Conservation (phyloP, 129 eudicot species). For the Chrysanthemum seticuspe region DNA sequence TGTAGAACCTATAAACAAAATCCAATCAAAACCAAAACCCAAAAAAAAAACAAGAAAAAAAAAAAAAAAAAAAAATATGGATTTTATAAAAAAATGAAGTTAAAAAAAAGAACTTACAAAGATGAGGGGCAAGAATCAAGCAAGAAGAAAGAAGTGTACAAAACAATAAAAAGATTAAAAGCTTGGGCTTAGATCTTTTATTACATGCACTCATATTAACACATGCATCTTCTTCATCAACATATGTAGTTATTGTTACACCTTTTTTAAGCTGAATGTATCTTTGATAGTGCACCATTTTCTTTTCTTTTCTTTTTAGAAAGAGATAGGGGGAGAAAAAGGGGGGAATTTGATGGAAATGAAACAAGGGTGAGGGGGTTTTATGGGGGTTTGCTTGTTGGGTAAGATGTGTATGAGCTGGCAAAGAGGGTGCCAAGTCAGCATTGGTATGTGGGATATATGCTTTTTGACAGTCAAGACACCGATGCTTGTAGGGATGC, state of each 20-base stretch:
- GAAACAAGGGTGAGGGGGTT: constrained; percentile 21
- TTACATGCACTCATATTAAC: constrained; percentile 31
- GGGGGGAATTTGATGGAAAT: constrained; percentile 20
- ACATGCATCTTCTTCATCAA: constrained; percentile 62
- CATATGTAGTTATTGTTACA: constrained; percentile 26
- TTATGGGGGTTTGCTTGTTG: constrained; percentile 34
- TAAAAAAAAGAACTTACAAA: constrained; percentile 36
- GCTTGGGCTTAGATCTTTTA: constrained; percentile 54
- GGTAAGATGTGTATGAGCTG: constrained; percentile 38
- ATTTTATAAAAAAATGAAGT: not conserved
- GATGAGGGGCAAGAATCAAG: constrained; percentile 56
- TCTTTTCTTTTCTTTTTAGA: not conserved
- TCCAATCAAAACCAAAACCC: not conserved
- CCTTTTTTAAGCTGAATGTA: constrained; percentile 47
- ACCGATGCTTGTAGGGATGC: constrained; percentile 19
- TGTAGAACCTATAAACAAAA: constrained; percentile 54
- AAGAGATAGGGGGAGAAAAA: constrained; percentile 4
- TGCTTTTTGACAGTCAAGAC: constrained; percentile 33
- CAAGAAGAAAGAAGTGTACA: constrained; percentile 56
- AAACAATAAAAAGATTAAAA: constrained; percentile 45
- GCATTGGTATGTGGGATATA: constrained; percentile 26
- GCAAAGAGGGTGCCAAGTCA: constrained; percentile 43
- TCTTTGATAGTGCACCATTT: constrained; percentile 54
- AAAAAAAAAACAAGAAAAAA: too few species aligned
- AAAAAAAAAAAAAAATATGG: not conserved